These are phyloP conservation scores for Pseudonectria foliicola DNA, from an alignment of 2,329 filamentous ascomycete genomes.

Conservation along the genomic window DNA sequence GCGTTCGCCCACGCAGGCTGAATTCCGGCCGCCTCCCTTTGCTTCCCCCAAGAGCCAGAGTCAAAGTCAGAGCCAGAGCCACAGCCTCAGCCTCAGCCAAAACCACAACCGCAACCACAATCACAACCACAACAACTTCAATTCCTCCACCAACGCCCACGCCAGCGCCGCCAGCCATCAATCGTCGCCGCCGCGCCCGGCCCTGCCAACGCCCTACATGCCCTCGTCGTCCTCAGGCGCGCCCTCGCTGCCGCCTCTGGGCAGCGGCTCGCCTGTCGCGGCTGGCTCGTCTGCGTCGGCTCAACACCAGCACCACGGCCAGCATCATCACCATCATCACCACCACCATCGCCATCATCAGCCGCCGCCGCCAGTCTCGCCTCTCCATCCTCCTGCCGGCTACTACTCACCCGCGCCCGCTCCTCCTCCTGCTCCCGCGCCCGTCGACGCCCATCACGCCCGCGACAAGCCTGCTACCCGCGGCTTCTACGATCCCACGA, in stretches of 20 bases:
- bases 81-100: too few relatives aligned
- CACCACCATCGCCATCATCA: slow-evolving; percentile 14
- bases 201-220: slow-evolving; percentile 30
- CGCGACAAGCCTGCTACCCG: slow-evolving; percentile 35
- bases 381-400: slow-evolving; percentile 35
- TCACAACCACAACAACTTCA: slow-evolving; percentile 23
- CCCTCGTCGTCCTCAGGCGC: slow-evolving; percentile 26
- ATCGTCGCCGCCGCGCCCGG: slow-evolving; percentile 26
- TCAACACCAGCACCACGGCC: slow-evolving; percentile 23
- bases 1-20: slow-evolving; percentile 41
- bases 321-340: slow-evolving; percentile 31
- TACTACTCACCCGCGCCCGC: slow-evolving; percentile 34
- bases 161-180: slow-evolving; percentile 23
- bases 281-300: too few relatives aligned
- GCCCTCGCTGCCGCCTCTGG: slow-evolving; percentile 24
- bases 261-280: slow-evolving; percentile 16
- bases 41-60: slow-evolving; percentile 21
- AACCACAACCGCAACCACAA: too few relatives aligned
- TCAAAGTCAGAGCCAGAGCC: too few relatives aligned
- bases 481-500: slow-evolving; percentile 48
- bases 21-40: slow-evolving; percentile 30
- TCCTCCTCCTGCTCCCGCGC: slow-evolving; percentile 19
- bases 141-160: slow-evolving; percentile 20
- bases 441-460: slow-evolving; percentile 22
- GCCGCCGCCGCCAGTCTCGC: slow-evolving; percentile 30